Conservation (phyloP, 345 rosid genomes). For the Melastoma malabathricum region DNA sequence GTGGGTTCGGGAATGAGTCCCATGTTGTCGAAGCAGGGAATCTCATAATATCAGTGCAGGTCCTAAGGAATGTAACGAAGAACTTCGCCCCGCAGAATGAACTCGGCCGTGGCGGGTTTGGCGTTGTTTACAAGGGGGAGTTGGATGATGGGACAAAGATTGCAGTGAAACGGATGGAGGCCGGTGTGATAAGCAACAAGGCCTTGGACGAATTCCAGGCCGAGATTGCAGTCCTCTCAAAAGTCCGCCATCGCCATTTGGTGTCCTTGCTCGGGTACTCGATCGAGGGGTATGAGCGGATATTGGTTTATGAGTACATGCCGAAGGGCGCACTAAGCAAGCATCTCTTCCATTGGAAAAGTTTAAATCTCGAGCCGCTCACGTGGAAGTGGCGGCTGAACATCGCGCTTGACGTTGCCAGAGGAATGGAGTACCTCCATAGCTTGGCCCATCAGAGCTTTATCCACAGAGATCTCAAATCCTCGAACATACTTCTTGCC, state of each 20-base stretch:
- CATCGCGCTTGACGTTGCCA: constrained; percentile 65
- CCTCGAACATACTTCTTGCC: constrained; percentile 61
- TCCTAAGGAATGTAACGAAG: constrained; percentile 55
- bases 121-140: constrained; percentile 67
- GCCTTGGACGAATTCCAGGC: constrained; percentile 57
- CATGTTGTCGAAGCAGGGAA: constrained; percentile 63
- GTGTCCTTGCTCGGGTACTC: constrained; percentile 64
- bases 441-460: constrained; percentile 56
- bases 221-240: constrained; percentile 68
- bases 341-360: constrained; percentile 74
- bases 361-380: constrained; percentile 47
- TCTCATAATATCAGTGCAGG: constrained; percentile 61
- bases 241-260: constrained; percentile 62
- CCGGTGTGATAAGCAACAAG: constrained; percentile 42
- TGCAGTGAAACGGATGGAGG: constrained; percentile 76
- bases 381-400: constrained; percentile 58
- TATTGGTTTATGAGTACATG: constrained; percentile 68
- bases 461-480: constrained; percentile 71
- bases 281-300: constrained; percentile 48
- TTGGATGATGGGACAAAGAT: constrained; percentile 57
- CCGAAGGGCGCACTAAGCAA: constrained; percentile 68
- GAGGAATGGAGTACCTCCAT: constrained; percentile 77
- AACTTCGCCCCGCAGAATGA: constrained; percentile 52
- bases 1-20: constrained; percentile 31
- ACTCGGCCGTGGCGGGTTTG: constrained; percentile 75